Conservation (phyloP, 306 rosid genomes). For the Lablab purpureus region DNA sequence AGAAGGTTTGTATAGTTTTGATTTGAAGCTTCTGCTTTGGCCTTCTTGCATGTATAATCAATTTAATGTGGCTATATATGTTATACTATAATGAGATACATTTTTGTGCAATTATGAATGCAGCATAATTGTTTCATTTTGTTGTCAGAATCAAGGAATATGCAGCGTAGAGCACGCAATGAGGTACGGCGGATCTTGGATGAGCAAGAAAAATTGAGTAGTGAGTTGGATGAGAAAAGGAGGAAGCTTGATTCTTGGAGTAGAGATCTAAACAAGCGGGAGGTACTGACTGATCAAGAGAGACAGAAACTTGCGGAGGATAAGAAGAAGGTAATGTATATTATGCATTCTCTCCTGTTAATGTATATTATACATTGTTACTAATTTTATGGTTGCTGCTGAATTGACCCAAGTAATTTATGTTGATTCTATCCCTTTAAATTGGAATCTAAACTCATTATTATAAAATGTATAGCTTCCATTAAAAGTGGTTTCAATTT, state of each 20-base stretch:
- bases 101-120: slow-evolving; percentile 3
- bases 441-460: slow-evolving; percentile 22
- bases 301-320: slow-evolving; percentile 91
- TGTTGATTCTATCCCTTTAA: slow-evolving; percentile 4
- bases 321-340: slow-evolving; percentile 68
- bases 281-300: slow-evolving; percentile 86
- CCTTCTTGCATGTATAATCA: slow-evolving; percentile 3
- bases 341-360: neutral
- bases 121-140: slow-evolving; percentile 18
- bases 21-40: slow-evolving; percentile 29
- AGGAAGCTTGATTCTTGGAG: slow-evolving; percentile 86
- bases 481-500: slow-evolving; percentile 6
- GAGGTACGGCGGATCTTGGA: slow-evolving; percentile 75
- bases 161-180: slow-evolving; percentile 73
- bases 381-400: slow-evolving; percentile 19
- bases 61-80: slow-evolving; percentile 1
- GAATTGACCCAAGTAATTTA: neutral
- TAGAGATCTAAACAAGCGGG: slow-evolving; percentile 84
- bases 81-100: slow-evolving; percentile 13
- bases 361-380: neutral
- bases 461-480: slow-evolving; percentile 11
- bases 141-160: slow-evolving; percentile 74
- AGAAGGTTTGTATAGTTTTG: slow-evolving; percentile 67
- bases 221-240: slow-evolving; percentile 79
- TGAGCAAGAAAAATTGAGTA: slow-evolving; percentile 81